A percentile compares a stretch with the other conserved stretches of the same genome.
Evolutionary conservation across 2,329 filamentous ascomycete species (phyloP).

Genomic region (Colletotrichum sp.): DNA sequence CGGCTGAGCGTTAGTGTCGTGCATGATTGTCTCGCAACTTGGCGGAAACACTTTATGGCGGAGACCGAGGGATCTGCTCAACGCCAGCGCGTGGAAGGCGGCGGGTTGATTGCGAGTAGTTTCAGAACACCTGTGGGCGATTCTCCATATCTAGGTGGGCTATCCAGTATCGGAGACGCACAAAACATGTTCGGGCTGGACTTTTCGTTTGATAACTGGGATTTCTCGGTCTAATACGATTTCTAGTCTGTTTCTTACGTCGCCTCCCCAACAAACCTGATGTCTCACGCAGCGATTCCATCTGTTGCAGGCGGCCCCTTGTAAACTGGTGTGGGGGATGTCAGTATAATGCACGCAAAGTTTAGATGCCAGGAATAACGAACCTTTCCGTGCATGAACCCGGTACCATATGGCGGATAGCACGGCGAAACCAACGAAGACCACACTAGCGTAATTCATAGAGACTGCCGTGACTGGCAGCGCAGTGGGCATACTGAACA

Average conservation of each 20-base stretch:
- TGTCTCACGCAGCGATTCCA: not conserved
- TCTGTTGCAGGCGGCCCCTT: not conserved
- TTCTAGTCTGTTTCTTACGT: not conserved
- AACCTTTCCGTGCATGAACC: not conserved
- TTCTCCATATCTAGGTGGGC: not conserved
- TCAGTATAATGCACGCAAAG: not conserved
- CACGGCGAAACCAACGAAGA: slow-evolving; percentile 68
- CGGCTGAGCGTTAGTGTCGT: not conserved
- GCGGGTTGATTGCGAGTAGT: not conserved
- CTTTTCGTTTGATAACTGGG: not conserved
- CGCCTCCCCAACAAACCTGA: not conserved
- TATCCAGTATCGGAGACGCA: not conserved
- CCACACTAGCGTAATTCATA: slow-evolving; percentile 77
- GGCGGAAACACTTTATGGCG: not conserved
- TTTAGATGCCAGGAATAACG: not conserved
- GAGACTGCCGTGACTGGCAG: slow-evolving; percentile 61
- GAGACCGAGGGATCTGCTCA: not conserved
- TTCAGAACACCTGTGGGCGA: not conserved
- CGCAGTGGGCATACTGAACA: slow-evolving; percentile 74
- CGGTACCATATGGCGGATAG: slow-evolving; percentile 70
- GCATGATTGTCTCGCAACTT: not conserved
- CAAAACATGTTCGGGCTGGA: not conserved
- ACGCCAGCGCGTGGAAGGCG: not conserved
- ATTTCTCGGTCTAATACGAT: not conserved
- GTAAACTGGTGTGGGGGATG: not conserved